Base-by-base conservation (phyloP, 2,329 filamentous ascomycete species). In the Hypoxylon sp. region DNA sequence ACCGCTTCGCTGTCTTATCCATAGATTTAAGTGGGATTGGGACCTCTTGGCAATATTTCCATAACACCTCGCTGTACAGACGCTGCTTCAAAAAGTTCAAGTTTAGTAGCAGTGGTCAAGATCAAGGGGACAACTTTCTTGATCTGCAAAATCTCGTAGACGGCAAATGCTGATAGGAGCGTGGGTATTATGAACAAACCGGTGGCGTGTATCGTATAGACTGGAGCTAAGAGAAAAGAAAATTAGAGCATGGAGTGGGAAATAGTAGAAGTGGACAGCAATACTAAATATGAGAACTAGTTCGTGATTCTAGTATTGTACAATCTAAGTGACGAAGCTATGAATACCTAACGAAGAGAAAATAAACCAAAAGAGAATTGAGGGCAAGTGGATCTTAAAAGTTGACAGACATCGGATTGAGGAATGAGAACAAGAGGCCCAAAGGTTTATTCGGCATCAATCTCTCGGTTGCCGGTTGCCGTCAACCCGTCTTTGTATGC, bases 391-490 rank as follows among this genome's bases (percentile, higher is more conserved):
- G 14, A 23, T 14, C 38, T 53, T 50, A 62, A 55, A 59, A 21
- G 14, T 41, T 36, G 9, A 30, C 2, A 23, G 14, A 19, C 45
- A 55, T 52, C 34, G 55, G 53, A 43, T 61, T 38, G 45, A 63
- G 45, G 21, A 30, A 56, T 58, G 55, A 34, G 43, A 62, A 28
- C n/a, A 52, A n/a, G 28, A n/a, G 14, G 10, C 19, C 34, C 4
- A 7, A 58, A 59, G 43, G 41, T 23, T 17, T 63, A 50, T 30
- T 6, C 6, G 28, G 28, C 2, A 30, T 60, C 34, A 23, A 53
- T 43, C 13, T 41, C 34, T 51, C 61, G 67, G 60, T 60, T 67
- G 32, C 64, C 67, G 67, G 55, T 58, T 63, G 50, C 60, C 67
- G 67, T 34, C 60, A 57, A 62, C 28, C 41, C 32, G 57, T 55